phyloP scores from a whole-genome alignment of 805 yeast genomes.

The Metschnikowia drakensbergensis region DNA sequence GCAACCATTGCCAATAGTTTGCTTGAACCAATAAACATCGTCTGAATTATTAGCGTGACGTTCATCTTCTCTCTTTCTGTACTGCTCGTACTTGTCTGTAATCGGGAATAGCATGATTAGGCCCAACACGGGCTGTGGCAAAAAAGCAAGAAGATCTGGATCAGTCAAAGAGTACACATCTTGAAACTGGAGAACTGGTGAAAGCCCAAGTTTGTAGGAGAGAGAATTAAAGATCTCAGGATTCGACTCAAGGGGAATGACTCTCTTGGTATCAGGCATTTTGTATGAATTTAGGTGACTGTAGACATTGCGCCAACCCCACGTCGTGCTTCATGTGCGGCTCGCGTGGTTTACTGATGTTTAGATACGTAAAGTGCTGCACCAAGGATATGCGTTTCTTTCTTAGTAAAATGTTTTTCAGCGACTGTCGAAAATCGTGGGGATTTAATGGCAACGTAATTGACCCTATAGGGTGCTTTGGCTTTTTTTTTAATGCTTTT shows the following conservation, averaged over 20 bases:
- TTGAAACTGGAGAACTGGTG: slow-evolving; percentile 56
- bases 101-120: slow-evolving; percentile 81
- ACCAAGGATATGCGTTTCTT: not conserved
- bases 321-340: not conserved
- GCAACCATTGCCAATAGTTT: slow-evolving; percentile 83
- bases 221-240: slow-evolving; percentile 77
- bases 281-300: not conserved
- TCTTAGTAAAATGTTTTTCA: not conserved
- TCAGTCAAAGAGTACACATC: slow-evolving; percentile 88
- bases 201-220: slow-evolving; percentile 64
- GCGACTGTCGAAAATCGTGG: no score
- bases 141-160: slow-evolving; percentile 69
- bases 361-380: not conserved
- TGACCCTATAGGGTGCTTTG: not conserved
- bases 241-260: slow-evolving; percentile 86
- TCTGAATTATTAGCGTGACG: slow-evolving; percentile 27
- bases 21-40: slow-evolving; percentile 71
- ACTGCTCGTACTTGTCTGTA: slow-evolving; percentile 54
- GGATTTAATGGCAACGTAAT: no score
- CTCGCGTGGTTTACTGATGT: slow-evolving; percentile 2
- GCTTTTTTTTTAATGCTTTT: not conserved
- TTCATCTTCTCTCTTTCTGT: slow-evolving; percentile 41
- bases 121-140: slow-evolving; percentile 79
- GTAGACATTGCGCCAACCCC: not conserved
- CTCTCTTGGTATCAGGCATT: slow-evolving; percentile 28